phyloP scores from a whole-genome alignment of 129 eudicot species.

The Lactuca saligna region DNA sequence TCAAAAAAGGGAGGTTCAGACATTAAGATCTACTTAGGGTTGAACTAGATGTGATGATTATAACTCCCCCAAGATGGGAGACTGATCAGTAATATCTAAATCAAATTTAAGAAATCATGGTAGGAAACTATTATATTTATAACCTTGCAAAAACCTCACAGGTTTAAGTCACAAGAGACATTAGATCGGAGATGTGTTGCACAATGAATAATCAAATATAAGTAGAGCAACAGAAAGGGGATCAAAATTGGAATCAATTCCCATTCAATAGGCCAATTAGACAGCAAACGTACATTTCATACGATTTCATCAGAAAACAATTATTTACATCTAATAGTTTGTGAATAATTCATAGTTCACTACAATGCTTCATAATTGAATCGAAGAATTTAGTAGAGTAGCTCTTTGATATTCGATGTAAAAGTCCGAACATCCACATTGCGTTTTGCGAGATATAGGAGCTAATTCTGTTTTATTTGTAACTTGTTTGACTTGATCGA shows the following conservation, averaged over 20 bases:
- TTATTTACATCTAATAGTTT: neutral
- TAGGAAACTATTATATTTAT: too few species aligned
- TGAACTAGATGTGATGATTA: slow-evolving; percentile 4
- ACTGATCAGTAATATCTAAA: neutral
- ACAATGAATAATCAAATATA: slow-evolving; percentile 11
- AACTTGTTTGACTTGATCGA: neutral
- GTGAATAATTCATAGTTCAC: neutral
- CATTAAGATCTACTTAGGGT: neutral
- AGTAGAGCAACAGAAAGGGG: neutral
- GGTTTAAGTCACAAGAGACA: neutral
- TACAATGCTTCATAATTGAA: slow-evolving; percentile 2
- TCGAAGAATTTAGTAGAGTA: neutral
- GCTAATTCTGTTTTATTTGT: slow-evolving; percentile 4
- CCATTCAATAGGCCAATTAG: neutral
- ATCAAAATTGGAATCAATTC: neutral
- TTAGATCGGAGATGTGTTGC: neutral
- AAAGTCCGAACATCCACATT: slow-evolving; percentile 16
- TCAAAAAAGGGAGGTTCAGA: neutral
- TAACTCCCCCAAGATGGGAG: neutral
- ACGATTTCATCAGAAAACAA: neutral
- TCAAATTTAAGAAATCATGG: neutral
- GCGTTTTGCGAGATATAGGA: slow-evolving; percentile 11
- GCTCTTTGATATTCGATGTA: neutral
- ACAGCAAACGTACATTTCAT: neutral
- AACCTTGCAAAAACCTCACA: neutral